Percentiles rank a stretch among this genome's conserved stretches.
Evolutionary conservation across 2,329 filamentous ascomycete species (phyloP).

Genomic region (Cadophora gregata): DNA sequence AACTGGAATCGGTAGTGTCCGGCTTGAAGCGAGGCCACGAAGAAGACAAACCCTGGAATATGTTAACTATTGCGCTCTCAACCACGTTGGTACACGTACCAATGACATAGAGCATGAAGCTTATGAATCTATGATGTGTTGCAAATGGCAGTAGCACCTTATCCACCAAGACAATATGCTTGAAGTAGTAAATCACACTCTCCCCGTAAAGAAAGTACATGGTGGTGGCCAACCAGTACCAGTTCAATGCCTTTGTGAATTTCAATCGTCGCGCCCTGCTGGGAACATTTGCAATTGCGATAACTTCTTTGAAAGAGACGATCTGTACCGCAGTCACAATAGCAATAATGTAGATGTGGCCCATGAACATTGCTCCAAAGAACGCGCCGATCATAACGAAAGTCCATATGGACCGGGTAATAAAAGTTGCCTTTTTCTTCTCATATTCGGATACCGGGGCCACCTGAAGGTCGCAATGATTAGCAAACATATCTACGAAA

Average conservation of each 20-base stretch:
- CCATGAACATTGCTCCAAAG: constrained; percentile 90
- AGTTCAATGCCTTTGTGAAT: constrained; percentile 96
- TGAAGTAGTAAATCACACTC: constrained; percentile 99
- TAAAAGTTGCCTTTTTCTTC: constrained; percentile 98
- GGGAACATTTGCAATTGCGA: constrained; percentile 94
- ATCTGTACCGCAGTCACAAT: constrained; percentile 95
- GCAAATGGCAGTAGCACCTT: constrained; percentile 90
- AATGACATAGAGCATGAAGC: constrained; percentile 97
- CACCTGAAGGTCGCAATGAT: constrained; percentile 34
- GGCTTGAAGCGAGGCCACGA: constrained; percentile 91
- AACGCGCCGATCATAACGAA: constrained; percentile 96
- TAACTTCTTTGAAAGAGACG: constrained; percentile 98
- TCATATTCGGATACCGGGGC: constrained; percentile 75
- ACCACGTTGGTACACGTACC: constrained; percentile 55
- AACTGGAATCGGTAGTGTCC: constrained; percentile 99
- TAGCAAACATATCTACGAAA: constrained; percentile 27
- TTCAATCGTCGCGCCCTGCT: constrained; percentile 88
- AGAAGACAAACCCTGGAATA: constrained; percentile 88
- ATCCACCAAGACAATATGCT: constrained; percentile 96
- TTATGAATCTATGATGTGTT: constrained; percentile 98
- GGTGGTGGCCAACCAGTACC: constrained; percentile 98
- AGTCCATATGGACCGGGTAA: constrained; percentile 96
- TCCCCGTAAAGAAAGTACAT: constrained; percentile 99
- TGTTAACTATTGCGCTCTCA: constrained; percentile 38
- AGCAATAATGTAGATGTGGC: constrained; percentile 95